A percentile compares a stretch with the other conserved stretches of the same genome.
Conservation (phyloP, 208 protist genomes). For the Dictyostelium gargantuum region DNA sequence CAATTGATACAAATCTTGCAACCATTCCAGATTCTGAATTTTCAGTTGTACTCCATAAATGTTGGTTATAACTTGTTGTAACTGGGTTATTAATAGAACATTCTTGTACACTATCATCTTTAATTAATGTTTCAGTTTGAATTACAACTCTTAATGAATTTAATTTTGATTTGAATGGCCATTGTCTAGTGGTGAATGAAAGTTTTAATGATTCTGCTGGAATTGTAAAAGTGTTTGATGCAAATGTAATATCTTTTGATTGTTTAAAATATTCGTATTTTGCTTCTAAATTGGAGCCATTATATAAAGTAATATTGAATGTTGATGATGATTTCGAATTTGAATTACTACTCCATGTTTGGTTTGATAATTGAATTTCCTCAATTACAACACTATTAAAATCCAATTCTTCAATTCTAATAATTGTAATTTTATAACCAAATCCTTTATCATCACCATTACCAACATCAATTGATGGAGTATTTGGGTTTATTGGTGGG, state of each 20-base stretch:
- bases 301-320: not conserved
- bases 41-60: not conserved
- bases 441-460: not conserved
- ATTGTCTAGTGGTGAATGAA: not conserved
- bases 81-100: not conserved
- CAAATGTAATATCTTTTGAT: not conserved
- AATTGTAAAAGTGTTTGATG: not conserved
- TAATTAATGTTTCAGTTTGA: not conserved
- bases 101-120: not conserved
- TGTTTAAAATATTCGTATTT: not conserved
- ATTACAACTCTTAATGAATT: not conserved
- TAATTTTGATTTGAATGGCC: not conserved
- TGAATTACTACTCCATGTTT: not conserved
- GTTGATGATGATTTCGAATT: not conserved
- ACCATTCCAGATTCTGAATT: not conserved
- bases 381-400: not conserved
- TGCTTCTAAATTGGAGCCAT: not conserved
- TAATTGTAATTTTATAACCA: not conserved
- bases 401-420: not conserved
- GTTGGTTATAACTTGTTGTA: not conserved
- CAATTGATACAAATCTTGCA: not conserved
- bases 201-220: not conserved
- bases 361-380: not conserved
- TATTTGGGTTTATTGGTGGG: no score
- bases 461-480: not conserved